Base-by-base conservation (phyloP, 495 filamentous ascomycete genomes). In the Pseudotulostoma volvatum region DNA sequence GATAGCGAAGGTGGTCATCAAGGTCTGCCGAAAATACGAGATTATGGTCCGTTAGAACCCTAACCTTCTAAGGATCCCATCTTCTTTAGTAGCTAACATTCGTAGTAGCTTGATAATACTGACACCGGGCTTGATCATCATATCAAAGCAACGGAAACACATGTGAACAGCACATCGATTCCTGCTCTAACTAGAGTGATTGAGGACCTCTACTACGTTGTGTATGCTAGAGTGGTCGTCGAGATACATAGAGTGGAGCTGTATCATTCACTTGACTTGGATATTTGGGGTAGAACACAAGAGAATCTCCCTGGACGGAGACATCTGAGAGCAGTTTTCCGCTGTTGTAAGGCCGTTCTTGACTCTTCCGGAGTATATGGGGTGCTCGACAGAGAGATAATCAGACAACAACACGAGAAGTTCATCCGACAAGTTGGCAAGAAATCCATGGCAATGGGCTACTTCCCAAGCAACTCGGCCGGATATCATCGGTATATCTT, bases 221-320 rank as follows among this genome's bases (percentile, higher is more conserved):
- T 61, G 14, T 66, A 63, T 33, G 44, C 60, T 0, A 46, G 59
- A 33, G 28, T 66, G 3, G 45, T 52, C 8, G 45, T 61, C 31
- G 62, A 66, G 32, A 49, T 64, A 32, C 54, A 57, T 3, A 55
- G 44, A 13, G 49, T 55, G 13, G 55, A 66, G 7, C 50, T 66
- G 5, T 63, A 55, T 36, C 40, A 46, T 23, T 44, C 44, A 13
- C 57, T 54, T 28, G 40, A 38, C 18, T 18, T 51, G n/a, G 46
- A 50, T 20, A 17, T 40, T 9, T 49, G 41, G 18, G 41, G 31
- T 16, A 43, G 42, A 3, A 31, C 37, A 2, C 16, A 31, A 11
- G 53, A 51, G 23, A 39, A 41, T 20, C 44, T 61, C 8, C 62
- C 60, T 0, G 54, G 57, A n/a, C 41, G 55, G 0, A 30, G 36